Evolutionary conservation across 371 early-diverging fungal genomes (phyloP), one percentile per base, ranked within the genome.

Genomic region (Capillidium heterosporum): DNA sequence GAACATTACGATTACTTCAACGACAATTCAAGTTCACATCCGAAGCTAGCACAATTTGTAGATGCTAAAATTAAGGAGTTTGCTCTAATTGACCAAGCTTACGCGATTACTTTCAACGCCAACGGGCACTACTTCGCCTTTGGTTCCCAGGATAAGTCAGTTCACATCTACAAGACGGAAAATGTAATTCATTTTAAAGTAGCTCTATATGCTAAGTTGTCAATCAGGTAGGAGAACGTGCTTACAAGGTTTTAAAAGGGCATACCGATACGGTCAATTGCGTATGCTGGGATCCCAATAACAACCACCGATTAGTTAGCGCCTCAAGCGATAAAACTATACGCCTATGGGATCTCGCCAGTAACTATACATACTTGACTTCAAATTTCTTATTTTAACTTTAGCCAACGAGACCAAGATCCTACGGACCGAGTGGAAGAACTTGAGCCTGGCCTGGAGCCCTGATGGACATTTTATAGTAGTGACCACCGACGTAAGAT

Each of bases 281-380:
- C 59, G 66, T 90, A 27, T 75, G 74, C 31, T 89, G 87, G 87
- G 82, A 85, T 66, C 89, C 89, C 5, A 76, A 78, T 1, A 93
- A 92, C 69, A 88, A 92, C 66, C 78, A 82, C 50, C 61, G 87
- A 13, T 89, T 98, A 72, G 97, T 93, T 0, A 90, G 94, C 7
- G 96, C 87, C 21, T 93, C 96, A 27, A 94, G 93, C 65, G 99
- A 99, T 71, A 95, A 91, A 70, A 83, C 91, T 0, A 91, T 89
- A 58, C 94, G 91, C 71, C 62, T 95, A 19, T 98, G 96, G 96
- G 84, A 78, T 47, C 71, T 81, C 13, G 77, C 83, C 57, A 48
- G 43, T 59, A 24, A 21, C 31, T 48, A n/a, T n/a, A n/a, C 47
- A 55, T 19, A 46, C n/a, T 15, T 26, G 43, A 47, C 31, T 41